phyloP scores from a whole-genome alignment of 2,329 filamentous ascomycete genomes.

The Botrytis aclada region DNA sequence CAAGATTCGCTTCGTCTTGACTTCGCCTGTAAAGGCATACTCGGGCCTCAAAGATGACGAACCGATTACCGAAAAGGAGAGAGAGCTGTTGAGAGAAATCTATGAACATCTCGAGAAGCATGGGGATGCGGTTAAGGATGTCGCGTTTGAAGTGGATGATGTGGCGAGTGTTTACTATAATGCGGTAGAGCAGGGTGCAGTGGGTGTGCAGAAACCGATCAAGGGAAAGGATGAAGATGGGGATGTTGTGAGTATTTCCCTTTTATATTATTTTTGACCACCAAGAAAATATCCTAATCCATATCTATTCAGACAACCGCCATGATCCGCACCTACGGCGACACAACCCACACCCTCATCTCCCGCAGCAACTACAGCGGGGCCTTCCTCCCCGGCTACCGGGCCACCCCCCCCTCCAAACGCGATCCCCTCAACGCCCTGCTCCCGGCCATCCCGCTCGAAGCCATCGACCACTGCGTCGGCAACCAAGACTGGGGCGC shows the following conservation, averaged over 20 bases:
- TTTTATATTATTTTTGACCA: not conserved
- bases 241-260: constrained; percentile 11
- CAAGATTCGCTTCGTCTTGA: constrained; percentile 77
- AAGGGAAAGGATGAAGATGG: constrained; percentile 58
- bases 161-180: constrained; percentile 75
- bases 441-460: constrained; percentile 64
- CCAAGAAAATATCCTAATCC: not conserved
- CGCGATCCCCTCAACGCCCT: constrained; percentile 38
- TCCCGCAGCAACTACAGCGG: constrained; percentile 69
- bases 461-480: constrained; percentile 90
- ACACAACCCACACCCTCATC: constrained; percentile 92
- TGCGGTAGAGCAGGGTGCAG: constrained; percentile 64
- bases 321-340: constrained; percentile 86
- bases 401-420: constrained; percentile 45
- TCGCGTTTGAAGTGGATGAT: constrained; percentile 91
- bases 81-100: constrained; percentile 66
- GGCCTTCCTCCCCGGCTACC: constrained; percentile 80
- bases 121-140: constrained; percentile 92
- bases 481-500: constrained; percentile 95
- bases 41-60: constrained; percentile 55
- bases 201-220: constrained; percentile 60
- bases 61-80: constrained; percentile 61
- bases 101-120: constrained; percentile 81
- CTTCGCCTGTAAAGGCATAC: constrained; percentile 69
- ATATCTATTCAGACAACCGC: constrained; percentile 51